These are phyloP conservation scores for Pythium sp. DNA, from an alignment of 352 stramenopile genomes.

Conservation along the genomic window DNA sequence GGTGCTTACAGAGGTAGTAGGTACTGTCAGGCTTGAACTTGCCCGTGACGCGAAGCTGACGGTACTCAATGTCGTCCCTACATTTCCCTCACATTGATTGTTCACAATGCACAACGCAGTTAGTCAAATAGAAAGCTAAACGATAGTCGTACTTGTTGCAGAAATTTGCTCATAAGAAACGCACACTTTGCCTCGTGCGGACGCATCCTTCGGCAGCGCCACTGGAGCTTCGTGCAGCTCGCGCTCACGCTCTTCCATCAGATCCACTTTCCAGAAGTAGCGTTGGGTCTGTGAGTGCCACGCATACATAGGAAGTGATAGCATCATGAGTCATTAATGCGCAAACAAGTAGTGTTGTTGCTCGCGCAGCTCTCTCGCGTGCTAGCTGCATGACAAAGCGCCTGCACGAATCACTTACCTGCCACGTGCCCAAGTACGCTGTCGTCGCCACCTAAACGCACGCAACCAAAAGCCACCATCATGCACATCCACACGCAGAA, in stretches of 20 bases:
- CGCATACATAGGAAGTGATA: background rate
- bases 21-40: conserved; percentile 68
- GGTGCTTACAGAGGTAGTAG: conserved; percentile 72
- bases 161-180: background rate
- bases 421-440: conserved; percentile 75
- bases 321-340: too few relatives aligned
- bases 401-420: conserved; percentile 30
- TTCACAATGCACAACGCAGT: background rate
- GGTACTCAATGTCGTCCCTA: conserved; percentile 80
- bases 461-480: background rate
- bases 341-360: background rate
- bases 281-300: conserved; percentile 55
- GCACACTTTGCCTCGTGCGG: conserved; percentile 55
- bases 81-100: background rate
- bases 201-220: conserved; percentile 59
- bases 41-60: conserved; percentile 63
- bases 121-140: background rate
- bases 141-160: background rate
- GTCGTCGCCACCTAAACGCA: conserved; percentile 57
- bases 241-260: conserved; percentile 83
- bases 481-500: background rate
- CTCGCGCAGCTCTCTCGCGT: background rate
- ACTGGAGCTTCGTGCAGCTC: conserved; percentile 61
- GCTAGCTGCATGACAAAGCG: background rate
- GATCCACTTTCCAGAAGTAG: conserved; percentile 88